Conservation (phyloP, 768 basidiomycete species). For the Leccinum boreale region DNA sequence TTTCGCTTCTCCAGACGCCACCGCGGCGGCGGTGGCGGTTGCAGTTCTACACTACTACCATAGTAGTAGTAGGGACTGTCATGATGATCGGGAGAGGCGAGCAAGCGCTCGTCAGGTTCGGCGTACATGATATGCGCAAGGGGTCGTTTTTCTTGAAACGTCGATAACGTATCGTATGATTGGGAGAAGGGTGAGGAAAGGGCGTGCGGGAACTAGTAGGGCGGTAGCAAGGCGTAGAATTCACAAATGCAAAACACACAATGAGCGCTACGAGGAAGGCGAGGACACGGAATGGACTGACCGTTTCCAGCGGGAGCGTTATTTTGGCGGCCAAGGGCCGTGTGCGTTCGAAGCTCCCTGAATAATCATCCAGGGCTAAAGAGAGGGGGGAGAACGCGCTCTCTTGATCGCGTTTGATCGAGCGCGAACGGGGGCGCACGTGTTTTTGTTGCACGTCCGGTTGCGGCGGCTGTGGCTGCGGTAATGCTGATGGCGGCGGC, state of each 20-base stretch:
- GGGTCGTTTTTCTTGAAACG: slow-evolving; percentile 5
- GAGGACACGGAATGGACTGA: slow-evolving; percentile 1
- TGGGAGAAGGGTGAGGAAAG: slow-evolving; percentile 7
- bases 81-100: background rate
- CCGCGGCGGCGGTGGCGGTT: background rate
- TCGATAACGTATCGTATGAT: slow-evolving; percentile 6
- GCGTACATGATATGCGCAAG: slow-evolving; percentile 15
- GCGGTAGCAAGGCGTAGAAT: background rate
- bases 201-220: slow-evolving; percentile 8
- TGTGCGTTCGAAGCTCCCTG: slow-evolving; percentile 7
- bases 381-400: background rate
- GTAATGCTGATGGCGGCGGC: background rate
- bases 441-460: background rate
- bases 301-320: slow-evolving; percentile 13
- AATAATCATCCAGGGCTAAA: slow-evolving; percentile 1
- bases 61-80: background rate
- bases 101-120: slow-evolving; percentile 15
- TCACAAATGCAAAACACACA: background rate
- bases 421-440: slow-evolving; percentile 9
- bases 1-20: slow-evolving; percentile 16
- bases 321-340: slow-evolving; percentile 19
- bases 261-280: background rate
- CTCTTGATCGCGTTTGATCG: slow-evolving; percentile 13
- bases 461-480: background rate
- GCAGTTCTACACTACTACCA: background rate